Base-by-base conservation (phyloP, 2,329 filamentous ascomycete genomes). In the Xylariales sp. region DNA sequence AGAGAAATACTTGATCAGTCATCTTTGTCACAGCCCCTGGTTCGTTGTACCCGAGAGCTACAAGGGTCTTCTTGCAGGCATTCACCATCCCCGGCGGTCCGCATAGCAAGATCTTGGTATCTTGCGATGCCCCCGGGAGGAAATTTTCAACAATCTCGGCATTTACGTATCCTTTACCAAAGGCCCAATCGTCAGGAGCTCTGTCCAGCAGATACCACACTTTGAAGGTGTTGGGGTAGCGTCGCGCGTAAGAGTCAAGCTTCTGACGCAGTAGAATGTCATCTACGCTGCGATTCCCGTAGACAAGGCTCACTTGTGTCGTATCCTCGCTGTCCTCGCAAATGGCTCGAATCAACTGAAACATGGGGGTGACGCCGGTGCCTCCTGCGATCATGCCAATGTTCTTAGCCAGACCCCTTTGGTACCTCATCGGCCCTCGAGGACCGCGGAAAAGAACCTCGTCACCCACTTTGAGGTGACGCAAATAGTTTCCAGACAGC, bases 21-120 rank as follows among this genome's bases (percentile, higher is more conserved):
- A 73, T 69, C 54, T 74, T 79, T 2, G 67, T 55, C 5, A 70
- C 60, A 1, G 69, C 60, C 0, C 70, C 67, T 0, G 75, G 70
- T 37, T 65, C 59, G 42, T 72, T 57, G 43, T 71, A 80, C 0
- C 76, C 76, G 24, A 80, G 40, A 6, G 57, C 59, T 1, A 57
- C 59, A 43, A 78, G 51, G 8, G 57, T 59, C 48, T 67, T 73
- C 61, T 78, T 81, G 11, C 69, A 64, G 0, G 73, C 75, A 30
- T 70, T 70, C 2, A 82, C 60, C 75, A 83, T 77, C 0, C 69
- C 70, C 0, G 78, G 78, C 0, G 78, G 78, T 0, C 79, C 79
- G 47, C 78, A 83, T 2, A 82, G 56, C 61, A 80, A 61, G 5
- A 78, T 52, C 53, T 76, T 81, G 3, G 65, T 64, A n/a, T 74